Percentiles rank a stretch among this genome's conserved stretches.
These are phyloP conservation scores for Metahyphopichia silvanorum DNA, from an alignment of 805 yeast species.

Conservation along the genomic window DNA sequence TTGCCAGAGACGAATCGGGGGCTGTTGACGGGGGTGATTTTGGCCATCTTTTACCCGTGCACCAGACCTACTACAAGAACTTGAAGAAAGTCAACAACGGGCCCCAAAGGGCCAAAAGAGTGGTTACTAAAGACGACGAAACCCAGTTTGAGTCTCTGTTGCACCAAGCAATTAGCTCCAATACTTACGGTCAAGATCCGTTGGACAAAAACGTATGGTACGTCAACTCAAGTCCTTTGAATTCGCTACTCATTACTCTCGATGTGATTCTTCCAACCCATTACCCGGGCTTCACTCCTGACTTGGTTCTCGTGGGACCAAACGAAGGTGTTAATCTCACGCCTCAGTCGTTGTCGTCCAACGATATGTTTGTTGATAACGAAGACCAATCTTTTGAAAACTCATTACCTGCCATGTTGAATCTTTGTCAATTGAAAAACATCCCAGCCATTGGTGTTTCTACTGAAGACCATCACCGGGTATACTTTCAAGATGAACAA, in stretches of 20 bases:
- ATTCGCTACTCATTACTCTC: slow-evolving; percentile 21
- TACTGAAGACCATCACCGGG: slow-evolving; percentile 22
- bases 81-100: slow-evolving; percentile 8
- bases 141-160: background rate
- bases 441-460: slow-evolving; percentile 20
- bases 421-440: slow-evolving; percentile 12
- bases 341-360: background rate
- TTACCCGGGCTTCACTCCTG: slow-evolving; percentile 24
- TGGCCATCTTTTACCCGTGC: slow-evolving; percentile 27
- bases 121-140: slow-evolving; percentile 7
- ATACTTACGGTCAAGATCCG: slow-evolving; percentile 33
- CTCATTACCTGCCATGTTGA: slow-evolving; percentile 13
- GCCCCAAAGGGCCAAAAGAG: slow-evolving; percentile 18
- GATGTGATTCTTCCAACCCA: slow-evolving; percentile 22
- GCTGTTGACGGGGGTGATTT: slow-evolving; percentile 30
- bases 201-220: slow-evolving; percentile 30
- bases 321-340: slow-evolving; percentile 19
- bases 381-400: slow-evolving; percentile 5
- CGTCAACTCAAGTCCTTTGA: slow-evolving; percentile 25
- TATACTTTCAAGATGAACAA: slow-evolving; percentile 33
- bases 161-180: slow-evolving; percentile 3
- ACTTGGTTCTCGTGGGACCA: slow-evolving; percentile 34
- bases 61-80: slow-evolving; percentile 26
- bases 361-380: slow-evolving; percentile 1
- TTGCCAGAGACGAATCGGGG: slow-evolving; percentile 1